Evolutionary conservation across 2,329 filamentous ascomycete genomes (phyloP).

Genomic region (Talaromyces funiculosus): DNA sequence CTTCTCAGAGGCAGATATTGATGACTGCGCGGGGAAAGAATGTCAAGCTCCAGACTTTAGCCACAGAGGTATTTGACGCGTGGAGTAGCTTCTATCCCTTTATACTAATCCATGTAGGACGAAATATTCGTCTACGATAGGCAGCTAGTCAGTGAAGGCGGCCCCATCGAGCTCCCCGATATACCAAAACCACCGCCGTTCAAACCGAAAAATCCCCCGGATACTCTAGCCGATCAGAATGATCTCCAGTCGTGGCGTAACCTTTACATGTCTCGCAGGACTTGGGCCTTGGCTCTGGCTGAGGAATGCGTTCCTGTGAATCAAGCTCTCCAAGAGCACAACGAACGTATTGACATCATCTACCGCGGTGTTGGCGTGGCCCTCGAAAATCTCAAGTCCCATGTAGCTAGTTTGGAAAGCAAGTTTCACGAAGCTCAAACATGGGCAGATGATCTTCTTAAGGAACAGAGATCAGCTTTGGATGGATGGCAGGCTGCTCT

Average conservation of each 20-base stretch:
- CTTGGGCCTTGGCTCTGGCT: constrained; percentile 69
- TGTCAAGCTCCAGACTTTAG: constrained; percentile 71
- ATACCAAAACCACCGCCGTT: constrained; percentile 54
- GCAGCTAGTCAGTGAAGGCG: constrained; percentile 52
- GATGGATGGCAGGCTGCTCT: constrained; percentile 39
- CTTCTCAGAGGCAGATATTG: constrained; percentile 73
- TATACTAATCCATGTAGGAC: constrained; percentile 48
- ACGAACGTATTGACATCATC: constrained; percentile 48
- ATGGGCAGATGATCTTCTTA: constrained; percentile 42
- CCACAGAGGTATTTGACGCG: constrained; percentile 61
- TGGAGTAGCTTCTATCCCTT: neutral
- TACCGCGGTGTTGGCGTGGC: constrained; percentile 76
- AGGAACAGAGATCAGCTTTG: constrained; percentile 41
- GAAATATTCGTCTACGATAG: constrained; percentile 93
- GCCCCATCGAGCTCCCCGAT: constrained; percentile 45
- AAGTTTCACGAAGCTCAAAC: constrained; percentile 42
- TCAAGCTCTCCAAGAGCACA: constrained; percentile 52
- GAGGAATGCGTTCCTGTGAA: constrained; percentile 65
- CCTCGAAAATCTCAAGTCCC: constrained; percentile 62
- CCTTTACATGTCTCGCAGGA: constrained; percentile 71
- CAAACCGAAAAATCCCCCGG: constrained; percentile 61
- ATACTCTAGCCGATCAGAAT: constrained; percentile 72
- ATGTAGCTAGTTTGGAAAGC: constrained; percentile 41
- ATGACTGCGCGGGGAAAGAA: constrained; percentile 81
- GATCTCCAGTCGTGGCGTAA: constrained; percentile 83